Base-by-base conservation (phyloP, 192 early-diverging fungal species). In the Physocladia obscura region DNA sequence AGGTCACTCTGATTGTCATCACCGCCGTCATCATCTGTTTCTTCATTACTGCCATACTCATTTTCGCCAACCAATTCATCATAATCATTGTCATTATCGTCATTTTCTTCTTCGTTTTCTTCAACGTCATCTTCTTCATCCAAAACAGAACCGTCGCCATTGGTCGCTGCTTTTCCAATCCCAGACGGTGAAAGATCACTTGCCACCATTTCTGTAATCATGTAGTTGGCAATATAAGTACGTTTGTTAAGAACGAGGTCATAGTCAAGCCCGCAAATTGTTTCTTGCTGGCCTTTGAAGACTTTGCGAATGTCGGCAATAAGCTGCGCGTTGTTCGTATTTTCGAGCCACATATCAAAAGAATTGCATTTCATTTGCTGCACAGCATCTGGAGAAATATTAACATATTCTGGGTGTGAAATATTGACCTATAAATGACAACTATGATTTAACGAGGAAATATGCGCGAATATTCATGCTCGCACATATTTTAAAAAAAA, bases 261-360 rank as follows among this genome's bases (percentile, higher is more conserved):
- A 55, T 77, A 76, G 57, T 77, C 60, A 22, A 57, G 64, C 4
- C 39, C 67, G 0, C 8, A 48, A 1, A 76, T 47, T 26, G 15
- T 70, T 19, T 40, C 70, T 6, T 5, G 5, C 35, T 62, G 49
- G 29, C 62, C 63, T 15, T 61, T 49, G 54, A 79, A 80, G 0
- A 57, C 70, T 1, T 60, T 19, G 26, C 56, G 36, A 56, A 82
- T 82, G 40, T 82, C 81, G 2, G 19, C 65, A 27, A 82, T 73
- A 3, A 82, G 74, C 8, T 24, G 34, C 4, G 36, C 38, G 44
- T 76, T 70, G 39, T 74, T 57, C 3, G 40, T 56, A 2, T 4
- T 35, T 2, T 70, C 67, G 13, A 84, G 72, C 81, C 80, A 82
- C 35, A 70, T 49, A 39, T 82, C 77, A 71, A 77, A 80, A 1